Evolutionary conservation across 139 green algal genomes (phyloP), one percentile per base, ranked within the genome.

Genomic region (Asterochloris sp.): DNA sequence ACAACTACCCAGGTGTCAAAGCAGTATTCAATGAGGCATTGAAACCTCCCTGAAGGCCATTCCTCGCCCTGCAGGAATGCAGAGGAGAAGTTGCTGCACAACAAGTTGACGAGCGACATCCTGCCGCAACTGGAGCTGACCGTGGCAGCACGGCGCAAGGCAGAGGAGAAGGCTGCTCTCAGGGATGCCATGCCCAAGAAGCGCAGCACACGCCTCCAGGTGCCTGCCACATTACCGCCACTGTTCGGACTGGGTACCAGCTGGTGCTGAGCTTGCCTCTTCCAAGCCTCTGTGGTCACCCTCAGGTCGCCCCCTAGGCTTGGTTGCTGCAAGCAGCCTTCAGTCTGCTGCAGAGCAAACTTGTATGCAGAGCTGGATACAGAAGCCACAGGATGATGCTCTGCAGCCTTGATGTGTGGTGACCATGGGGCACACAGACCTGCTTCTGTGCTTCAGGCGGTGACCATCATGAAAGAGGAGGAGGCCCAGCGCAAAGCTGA

Each of bases 391-490:
- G 23, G 1, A 76, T 38, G 23, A 2, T 76, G 69, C 14, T 24
- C 23, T 38, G 23, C 69, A 54, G 24, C 23, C 23, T 10, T 76
- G 23, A 10, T 29, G 14, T 54, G 13, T 19, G 14, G 69, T 62
- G 69, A 19, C 69, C 11, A 0, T 29, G 23, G 69, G 19, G 9
- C 69, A 12, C 60, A 54, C 9, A 61, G 60, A 15, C 27, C n/a
- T 62, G 13, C 16, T 13, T 69, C 14, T 54, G 54, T 14, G n/a
- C 19, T 21, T 8, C 54, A 85, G 82, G 74, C 73, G 76, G 71
- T 89, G 27, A 74, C 81, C 29, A 80, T 78, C 60, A 87, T 85
- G 81, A 90, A 89, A 75, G 86, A 91, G 38, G 87, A 91, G 78
- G 83, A 90, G 84, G 86, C 87, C 38, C 76, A 68, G 47, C 74